Conservation (phyloP, 768 basidiomycete species). For the Rhodocollybia butyracea region DNA sequence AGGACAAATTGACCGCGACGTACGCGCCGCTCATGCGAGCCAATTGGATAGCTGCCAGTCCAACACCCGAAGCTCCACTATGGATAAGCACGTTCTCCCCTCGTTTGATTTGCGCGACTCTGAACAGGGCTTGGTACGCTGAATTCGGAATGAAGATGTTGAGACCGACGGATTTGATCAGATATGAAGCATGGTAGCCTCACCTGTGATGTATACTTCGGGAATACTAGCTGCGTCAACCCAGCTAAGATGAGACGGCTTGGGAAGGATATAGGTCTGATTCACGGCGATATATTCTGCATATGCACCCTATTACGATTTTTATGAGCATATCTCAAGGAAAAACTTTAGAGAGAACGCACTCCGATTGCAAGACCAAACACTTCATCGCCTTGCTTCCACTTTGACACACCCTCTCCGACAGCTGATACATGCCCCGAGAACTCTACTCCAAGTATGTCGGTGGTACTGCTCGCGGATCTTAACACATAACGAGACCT, state of each 20-base stretch:
- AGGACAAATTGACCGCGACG: constrained; percentile 27
- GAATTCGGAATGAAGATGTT: neutral
- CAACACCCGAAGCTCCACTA: constrained; percentile 89
- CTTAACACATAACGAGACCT: too few relatives aligned
- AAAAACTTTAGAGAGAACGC: constrained; percentile 24
- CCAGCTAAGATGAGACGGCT: constrained; percentile 77
- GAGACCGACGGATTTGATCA: neutral
- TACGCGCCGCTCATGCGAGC: constrained; percentile 73
- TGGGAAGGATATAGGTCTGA: constrained; percentile 64
- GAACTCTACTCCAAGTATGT: constrained; percentile 87
- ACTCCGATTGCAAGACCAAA: constrained; percentile 83
- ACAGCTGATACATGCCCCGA: constrained; percentile 62
- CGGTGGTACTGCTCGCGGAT: too few relatives aligned
- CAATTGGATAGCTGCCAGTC: constrained; percentile 85
- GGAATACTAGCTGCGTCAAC: constrained; percentile 83
- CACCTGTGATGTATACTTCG: constrained; percentile 86
- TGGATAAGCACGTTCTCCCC: constrained; percentile 83
- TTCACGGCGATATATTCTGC: constrained; percentile 78
- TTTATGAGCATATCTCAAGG: neutral
- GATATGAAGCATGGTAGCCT: constrained; percentile 7
- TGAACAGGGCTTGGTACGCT: constrained; percentile 64
- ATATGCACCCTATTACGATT: constrained; percentile 73
- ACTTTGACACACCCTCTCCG: constrained; percentile 47
- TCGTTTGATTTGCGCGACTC: constrained; percentile 64
- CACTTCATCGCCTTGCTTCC: constrained; percentile 68